These are phyloP conservation scores for Stephanodiscus minutulus DNA, from an alignment of 108 stramenopile genomes.

Conservation along the genomic window DNA sequence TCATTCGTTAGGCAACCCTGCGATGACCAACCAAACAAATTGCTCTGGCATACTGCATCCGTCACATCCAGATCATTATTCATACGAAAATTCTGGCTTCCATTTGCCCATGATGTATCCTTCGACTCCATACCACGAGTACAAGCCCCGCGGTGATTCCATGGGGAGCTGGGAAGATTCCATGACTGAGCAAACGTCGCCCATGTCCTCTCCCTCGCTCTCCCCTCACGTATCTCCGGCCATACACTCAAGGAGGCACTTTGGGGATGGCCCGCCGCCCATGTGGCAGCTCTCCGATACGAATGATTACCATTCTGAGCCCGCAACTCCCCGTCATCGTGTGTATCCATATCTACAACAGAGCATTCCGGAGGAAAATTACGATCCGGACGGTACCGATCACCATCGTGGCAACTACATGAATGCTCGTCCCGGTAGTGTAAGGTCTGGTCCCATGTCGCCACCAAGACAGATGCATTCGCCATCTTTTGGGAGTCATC, in stretches of 20 bases:
- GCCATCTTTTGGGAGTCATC: conserved; percentile 11
- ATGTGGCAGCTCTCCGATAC: conserved; percentile 41
- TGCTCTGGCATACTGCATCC: conserved; percentile 25
- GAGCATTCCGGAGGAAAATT: conserved; percentile 17
- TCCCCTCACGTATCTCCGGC: conserved; percentile 43
- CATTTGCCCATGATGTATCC: conserved; percentile 29
- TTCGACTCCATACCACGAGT: conserved; percentile 18
- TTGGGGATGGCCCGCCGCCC: conserved; percentile 13
- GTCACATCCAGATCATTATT: conserved; percentile 20
- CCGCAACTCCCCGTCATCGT: conserved; percentile 16
- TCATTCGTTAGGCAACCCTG: conserved; percentile 5
- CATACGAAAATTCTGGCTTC: conserved; percentile 17
- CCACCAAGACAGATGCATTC: conserved; percentile 11
- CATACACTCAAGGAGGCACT: conserved; percentile 15
- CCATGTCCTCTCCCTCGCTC: conserved; percentile 45
- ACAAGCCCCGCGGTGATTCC: conserved; percentile 25
- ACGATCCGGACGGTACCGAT: neutral
- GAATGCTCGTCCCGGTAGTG: neutral
- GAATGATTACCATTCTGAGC: conserved; percentile 26
- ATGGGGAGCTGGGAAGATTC: conserved; percentile 41
- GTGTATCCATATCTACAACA: conserved; percentile 8
- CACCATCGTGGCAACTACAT: neutral
- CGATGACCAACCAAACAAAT: conserved; percentile 9
- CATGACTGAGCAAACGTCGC: conserved; percentile 44
- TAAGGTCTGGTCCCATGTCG: neutral